Base-by-base conservation (phyloP, 23 red algal genomes). In the Pyropia haitanensis region DNA sequence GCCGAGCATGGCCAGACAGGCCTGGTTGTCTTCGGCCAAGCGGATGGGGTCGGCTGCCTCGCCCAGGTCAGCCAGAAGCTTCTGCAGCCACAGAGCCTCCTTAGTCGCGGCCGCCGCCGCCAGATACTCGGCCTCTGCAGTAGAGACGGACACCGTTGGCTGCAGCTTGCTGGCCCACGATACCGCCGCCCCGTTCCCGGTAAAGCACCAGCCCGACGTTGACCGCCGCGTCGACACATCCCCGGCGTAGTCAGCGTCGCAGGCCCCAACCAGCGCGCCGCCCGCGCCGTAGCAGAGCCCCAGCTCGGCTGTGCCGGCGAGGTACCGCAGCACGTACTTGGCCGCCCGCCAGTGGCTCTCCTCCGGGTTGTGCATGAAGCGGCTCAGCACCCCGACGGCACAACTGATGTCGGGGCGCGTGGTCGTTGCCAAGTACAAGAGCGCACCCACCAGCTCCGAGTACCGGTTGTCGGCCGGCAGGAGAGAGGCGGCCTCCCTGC, bases 381-480 rank as follows among this genome's bases (percentile, higher is more conserved):
- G 78, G 26, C 39, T 49, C 15, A 82, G 14, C 27, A 3, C 52
- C n/a, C n/a, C 21, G 6, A 52, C 60, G 6, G 78, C 44, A 72
- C 69, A 82, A 13, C 63, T 18, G 55, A 82, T 82, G 52, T 73
- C 65, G 12, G 78, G 78, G 27, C 66, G 50, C 2, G 1, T 53
- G 27, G 65, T 82, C 52, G 62, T 82, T 1, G 53, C 27, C 23
- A 82, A 34, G 57, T 82, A 61, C 7, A 82, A 51, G 12, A 82
- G 44, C 5, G 57, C 70, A 2, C 78, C 78, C 9, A 82, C 29
- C 7, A 82, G 1, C 2, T 52, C 57, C 14, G 65, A 2, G 67
- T 72, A 82, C 51, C 63, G 65, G 8, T 61, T 53, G 5, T 19
- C 14, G 28, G 1, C 30, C 30, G 2, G 2, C 2, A 3, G 2